Percentiles rank a stretch among this genome's conserved stretches.
Conservation (phyloP, 2,329 filamentous ascomycete genomes). For the Fusarium poae region DNA sequence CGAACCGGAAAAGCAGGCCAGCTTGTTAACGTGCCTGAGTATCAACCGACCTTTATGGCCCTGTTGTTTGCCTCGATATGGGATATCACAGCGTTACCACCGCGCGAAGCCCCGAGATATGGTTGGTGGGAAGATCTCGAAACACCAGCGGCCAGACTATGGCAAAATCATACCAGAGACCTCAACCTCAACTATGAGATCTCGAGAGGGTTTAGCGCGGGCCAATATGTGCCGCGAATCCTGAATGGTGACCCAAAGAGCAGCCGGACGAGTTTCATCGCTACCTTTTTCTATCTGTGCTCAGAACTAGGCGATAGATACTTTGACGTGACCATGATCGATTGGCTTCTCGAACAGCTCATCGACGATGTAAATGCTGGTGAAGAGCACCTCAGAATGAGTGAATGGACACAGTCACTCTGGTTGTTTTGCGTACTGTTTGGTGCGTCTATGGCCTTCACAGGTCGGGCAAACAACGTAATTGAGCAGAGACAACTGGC, state of each 20-base stretch:
- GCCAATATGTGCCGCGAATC: conserved; percentile 53
- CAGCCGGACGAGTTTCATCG: conserved; percentile 61
- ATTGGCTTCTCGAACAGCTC: conserved; percentile 62
- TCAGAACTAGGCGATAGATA: conserved; percentile 58
- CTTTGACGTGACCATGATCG: conserved; percentile 59
- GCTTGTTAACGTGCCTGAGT: conserved; percentile 57
- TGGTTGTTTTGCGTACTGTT: conserved; percentile 64
- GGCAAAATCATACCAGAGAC: conserved; percentile 55
- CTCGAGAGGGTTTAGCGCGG: conserved; percentile 52
- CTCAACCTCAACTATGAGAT: conserved; percentile 56
- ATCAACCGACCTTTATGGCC: conserved; percentile 61
- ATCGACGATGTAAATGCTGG: conserved; percentile 59
- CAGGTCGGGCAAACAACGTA: conserved; percentile 54
- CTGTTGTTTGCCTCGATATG: conserved; percentile 60
- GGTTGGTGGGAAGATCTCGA: conserved; percentile 56
- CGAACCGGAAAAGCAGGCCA: conserved; percentile 57
- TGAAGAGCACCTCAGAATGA: conserved; percentile 56
- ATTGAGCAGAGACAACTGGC: conserved; percentile 56
- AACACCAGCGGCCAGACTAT: conserved; percentile 53
- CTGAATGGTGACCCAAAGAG: conserved; percentile 54
- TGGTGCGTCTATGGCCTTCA: conserved; percentile 57
- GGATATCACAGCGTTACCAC: conserved; percentile 54
- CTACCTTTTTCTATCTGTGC: conserved; percentile 62
- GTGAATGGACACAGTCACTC: conserved; percentile 58
- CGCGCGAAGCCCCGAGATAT: conserved; percentile 53